phyloP scores from a whole-genome alignment of 2,329 filamentous ascomycete species.

The Calonectria naviculata region DNA sequence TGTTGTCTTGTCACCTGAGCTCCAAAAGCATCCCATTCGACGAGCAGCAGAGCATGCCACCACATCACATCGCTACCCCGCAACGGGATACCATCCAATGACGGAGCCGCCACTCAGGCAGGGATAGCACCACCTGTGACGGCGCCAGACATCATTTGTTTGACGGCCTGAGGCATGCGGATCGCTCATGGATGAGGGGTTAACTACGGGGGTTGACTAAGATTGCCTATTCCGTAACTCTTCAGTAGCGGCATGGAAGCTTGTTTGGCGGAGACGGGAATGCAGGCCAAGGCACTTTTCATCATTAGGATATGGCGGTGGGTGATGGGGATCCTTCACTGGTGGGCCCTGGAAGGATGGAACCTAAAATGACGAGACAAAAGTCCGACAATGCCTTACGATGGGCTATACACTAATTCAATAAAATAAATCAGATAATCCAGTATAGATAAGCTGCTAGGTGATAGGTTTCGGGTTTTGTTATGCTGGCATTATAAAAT shows the following conservation, averaged over 20 bases:
- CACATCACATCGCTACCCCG: conserved; percentile 38
- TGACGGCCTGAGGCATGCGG: conserved; percentile 11
- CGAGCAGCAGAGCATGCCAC: conserved; percentile 14
- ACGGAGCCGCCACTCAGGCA: conserved; percentile 32
- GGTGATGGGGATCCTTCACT: neutral
- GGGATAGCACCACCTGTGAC: conserved; percentile 35
- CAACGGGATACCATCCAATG: conserved; percentile 28
- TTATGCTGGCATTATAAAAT: too few relatives aligned
- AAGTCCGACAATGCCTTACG: too few relatives aligned
- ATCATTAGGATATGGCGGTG: conserved; percentile 3
- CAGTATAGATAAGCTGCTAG: too few relatives aligned
- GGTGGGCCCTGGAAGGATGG: conserved; percentile 15
- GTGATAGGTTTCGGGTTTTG: too few relatives aligned
- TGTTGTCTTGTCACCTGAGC: conserved; percentile 36
- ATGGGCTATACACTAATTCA: too few relatives aligned
- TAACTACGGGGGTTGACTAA: neutral
- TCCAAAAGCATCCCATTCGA: conserved; percentile 27
- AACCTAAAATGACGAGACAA: too few relatives aligned
- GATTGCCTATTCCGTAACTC: neutral
- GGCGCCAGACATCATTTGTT: conserved; percentile 1
- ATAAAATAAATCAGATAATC: too few relatives aligned
- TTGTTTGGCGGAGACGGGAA: conserved; percentile 38
- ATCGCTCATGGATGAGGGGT: neutral
- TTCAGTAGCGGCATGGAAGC: conserved; percentile 23
- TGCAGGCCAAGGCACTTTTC: conserved; percentile 38